These are phyloP conservation scores for Ceratocystiopsis minuta DNA, from an alignment of 2,329 filamentous ascomycete species.

Conservation along the genomic window DNA sequence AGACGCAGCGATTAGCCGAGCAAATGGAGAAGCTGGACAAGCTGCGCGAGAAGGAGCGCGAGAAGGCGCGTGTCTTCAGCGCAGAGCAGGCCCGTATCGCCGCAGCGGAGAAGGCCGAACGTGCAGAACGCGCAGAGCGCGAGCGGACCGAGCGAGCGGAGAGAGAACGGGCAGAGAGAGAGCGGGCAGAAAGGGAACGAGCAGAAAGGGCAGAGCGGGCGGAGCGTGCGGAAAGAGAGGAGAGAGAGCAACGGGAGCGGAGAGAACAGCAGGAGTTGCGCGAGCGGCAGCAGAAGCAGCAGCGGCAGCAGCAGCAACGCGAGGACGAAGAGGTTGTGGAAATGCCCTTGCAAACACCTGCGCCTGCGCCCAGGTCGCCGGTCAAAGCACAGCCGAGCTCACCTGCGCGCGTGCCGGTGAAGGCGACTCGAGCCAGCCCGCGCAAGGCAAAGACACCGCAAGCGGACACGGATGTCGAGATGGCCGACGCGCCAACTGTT, in stretches of 20 bases:
- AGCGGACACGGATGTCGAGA: conserved; percentile 31
- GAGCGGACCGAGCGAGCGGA: no score
- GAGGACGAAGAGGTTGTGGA: conserved; percentile 4
- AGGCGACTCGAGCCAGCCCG: conserved; percentile 31
- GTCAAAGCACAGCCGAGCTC: conserved; percentile 6
- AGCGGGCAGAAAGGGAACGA: no score
- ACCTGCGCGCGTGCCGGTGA: conserved; percentile 23
- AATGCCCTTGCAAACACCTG: conserved; percentile 6
- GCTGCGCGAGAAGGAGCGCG: conserved; percentile 51
- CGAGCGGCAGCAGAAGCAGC: conserved; percentile 21
- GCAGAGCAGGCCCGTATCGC: no score
- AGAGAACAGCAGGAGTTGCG: no score
- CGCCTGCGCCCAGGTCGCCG: conserved; percentile 1
- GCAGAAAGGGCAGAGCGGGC: no score
- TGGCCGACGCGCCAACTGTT: conserved; percentile 28
- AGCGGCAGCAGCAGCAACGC: neutral
- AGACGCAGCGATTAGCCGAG: conserved; percentile 41
- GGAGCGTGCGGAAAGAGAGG: conserved; percentile 13
- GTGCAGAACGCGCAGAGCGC: no score
- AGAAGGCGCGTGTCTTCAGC: conserved; percentile 40
- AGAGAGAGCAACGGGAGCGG: conserved; percentile 26
- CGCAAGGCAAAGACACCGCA: conserved; percentile 24
- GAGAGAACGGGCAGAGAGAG: no score
- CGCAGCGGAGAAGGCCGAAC: no score
- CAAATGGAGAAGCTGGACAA: conserved; percentile 47